Base-by-base conservation (phyloP, 805 yeast genomes). In the Sugiyamaella chiloensis region DNA sequence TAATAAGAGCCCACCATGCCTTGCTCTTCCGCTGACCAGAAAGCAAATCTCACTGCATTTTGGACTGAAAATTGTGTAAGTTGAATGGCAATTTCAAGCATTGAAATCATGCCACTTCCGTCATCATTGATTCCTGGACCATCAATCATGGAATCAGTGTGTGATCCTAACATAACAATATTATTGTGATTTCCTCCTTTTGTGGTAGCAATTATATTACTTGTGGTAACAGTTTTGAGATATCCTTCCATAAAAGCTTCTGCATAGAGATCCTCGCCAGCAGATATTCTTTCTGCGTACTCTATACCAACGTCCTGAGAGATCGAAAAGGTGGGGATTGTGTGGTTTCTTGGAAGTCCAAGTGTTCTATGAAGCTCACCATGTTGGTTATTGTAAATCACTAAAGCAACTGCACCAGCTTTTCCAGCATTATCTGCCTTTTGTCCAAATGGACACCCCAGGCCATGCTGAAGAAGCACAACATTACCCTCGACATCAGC, bases 21-120 rank as follows among this genome's bases (percentile, higher is more conserved):
- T 71, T 89, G 96, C 68, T 90, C 98, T 69, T 90, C 98, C 46
- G 96, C 97, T 31, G 97, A 83, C 96, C 97, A 90, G 90, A 95
- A 90, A 3, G 96, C 96, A 65, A 90, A 86, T 64, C 96, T 81
- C 24, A 90, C 96, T 42, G 91, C 87, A 66, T 90, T 90, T 59
- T 78, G 85, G 47, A 87, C 78, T 59, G 79, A 78, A 75, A 77
- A 91, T 34, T 84, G 76, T 45, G 93, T 69, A 65, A 91, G 79
- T 49, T 83, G 83, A 61, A 79, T 77, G 42, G 97, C 97, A 43
- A 91, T 93, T 58, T 85, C 87, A 51, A 90, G 74, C 54, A 89
- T 73, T 1, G 96, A 84, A 51, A 87, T 78, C 20, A 95, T 80
- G 46, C 98, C 98, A 12, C 91, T 80, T 19, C 98, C 98, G 62